These are phyloP conservation scores for Ganoderma resinaceum DNA, from an alignment of 1,284 basidiomycete genomes.

Conservation along the genomic window DNA sequence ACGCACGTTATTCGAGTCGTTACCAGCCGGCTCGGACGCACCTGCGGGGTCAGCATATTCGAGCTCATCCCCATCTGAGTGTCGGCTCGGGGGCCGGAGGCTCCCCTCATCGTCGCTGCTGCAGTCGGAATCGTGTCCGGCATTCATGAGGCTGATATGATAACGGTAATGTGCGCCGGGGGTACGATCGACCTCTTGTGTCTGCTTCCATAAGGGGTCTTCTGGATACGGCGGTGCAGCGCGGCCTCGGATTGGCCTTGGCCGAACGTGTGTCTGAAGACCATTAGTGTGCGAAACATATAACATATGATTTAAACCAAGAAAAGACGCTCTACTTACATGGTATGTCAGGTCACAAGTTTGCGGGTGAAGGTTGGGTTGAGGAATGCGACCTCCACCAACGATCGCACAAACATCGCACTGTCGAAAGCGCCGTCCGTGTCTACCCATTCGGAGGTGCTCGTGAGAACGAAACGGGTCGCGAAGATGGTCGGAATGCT, in stretches of 20 bases:
- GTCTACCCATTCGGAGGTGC: neutral
- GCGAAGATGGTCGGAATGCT: no score
- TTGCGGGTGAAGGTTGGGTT: neutral
- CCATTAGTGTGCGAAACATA: no score
- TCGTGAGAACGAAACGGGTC: neutral
- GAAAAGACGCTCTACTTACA: no score
- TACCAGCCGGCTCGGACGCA: no score
- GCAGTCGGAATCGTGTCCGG: neutral
- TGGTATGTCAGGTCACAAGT: neutral
- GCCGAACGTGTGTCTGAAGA: neutral
- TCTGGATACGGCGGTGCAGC: neutral
- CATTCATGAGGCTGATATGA: neutral
- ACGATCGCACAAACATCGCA: neutral
- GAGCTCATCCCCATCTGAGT: neutral
- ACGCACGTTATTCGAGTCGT: no score
- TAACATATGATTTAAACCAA: no score
- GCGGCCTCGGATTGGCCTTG: neutral
- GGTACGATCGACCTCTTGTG: neutral
- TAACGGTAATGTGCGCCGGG: neutral
- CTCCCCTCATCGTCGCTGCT: neutral
- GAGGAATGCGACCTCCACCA: neutral
- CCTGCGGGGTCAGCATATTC: neutral
- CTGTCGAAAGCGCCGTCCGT: neutral
- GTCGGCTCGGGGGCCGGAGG: neutral
- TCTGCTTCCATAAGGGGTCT: neutral